Evolutionary conservation across 305 asterid species (phyloP).

Genomic region (Fraxinus xanthoxyloides): DNA sequence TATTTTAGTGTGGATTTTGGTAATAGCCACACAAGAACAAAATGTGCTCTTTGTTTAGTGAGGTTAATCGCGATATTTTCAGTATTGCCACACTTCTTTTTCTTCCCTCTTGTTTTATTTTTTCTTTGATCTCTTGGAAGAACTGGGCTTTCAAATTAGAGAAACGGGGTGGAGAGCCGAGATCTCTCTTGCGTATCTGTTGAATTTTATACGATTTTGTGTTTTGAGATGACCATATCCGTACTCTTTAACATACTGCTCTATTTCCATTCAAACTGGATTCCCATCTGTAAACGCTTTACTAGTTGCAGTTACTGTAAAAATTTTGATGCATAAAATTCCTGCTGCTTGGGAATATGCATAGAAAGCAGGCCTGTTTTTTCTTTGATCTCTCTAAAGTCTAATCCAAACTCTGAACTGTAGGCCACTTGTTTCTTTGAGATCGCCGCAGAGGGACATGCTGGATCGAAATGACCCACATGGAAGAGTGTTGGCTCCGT

Average conservation of each 20-base stretch:
- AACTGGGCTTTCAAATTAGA: background rate
- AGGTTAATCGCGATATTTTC: background rate
- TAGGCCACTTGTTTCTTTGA: conserved; percentile 42
- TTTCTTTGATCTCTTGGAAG: background rate
- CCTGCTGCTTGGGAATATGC: conserved; percentile 17
- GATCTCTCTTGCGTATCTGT: background rate
- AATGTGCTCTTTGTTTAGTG: background rate
- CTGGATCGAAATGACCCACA: conserved; percentile 38
- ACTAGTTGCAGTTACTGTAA: conserved; percentile 16
- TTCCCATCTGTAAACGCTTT: conserved; percentile 11
- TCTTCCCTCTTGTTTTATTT: background rate
- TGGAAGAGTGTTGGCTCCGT: conserved; percentile 32
- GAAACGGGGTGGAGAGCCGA: background rate
- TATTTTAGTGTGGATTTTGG: background rate
- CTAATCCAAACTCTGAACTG: conserved; percentile 28
- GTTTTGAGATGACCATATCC: background rate
- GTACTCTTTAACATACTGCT: background rate
- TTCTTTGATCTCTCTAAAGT: conserved; percentile 4
- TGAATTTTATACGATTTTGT: background rate
- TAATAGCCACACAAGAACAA: background rate
- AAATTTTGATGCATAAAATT: background rate
- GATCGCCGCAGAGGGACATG: conserved; percentile 62
- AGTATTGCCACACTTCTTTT: background rate
- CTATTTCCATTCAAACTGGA: conserved; percentile 6
- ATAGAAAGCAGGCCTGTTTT: conserved; percentile 10